Percentiles rank a stretch among this genome's conserved stretches.
Conservation (phyloP, 345 rosid species). For the Gossypium anomalum region DNA sequence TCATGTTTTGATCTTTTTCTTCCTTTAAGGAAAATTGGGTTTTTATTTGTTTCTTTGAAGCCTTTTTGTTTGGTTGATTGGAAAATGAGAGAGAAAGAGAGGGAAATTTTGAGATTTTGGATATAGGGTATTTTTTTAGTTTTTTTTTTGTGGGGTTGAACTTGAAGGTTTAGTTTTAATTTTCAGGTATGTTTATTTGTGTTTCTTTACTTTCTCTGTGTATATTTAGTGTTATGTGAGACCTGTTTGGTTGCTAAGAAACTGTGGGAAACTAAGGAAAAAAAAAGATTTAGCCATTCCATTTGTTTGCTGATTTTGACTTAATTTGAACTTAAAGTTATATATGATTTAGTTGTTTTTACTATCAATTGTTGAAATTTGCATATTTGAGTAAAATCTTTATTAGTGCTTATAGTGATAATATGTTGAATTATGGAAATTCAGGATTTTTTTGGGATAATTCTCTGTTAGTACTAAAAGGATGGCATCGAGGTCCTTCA, state of each 20-base stretch:
- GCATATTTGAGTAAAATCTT: neutral
- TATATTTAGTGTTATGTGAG: slow-evolving; percentile 1
- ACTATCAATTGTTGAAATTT: neutral
- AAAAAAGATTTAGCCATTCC: neutral
- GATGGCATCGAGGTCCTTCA: slow-evolving; percentile 69
- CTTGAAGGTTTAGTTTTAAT: neutral
- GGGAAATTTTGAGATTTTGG: neutral
- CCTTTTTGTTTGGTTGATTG: slow-evolving; percentile 10
- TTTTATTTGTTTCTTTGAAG: neutral
- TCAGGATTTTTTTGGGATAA: slow-evolving; percentile 33
- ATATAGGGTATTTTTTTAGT: neutral
- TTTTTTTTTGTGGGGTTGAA: neutral
- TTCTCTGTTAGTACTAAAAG: slow-evolving; percentile 17
- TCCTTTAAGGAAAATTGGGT: slow-evolving; percentile 7
- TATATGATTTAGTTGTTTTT: neutral
- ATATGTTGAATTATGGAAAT: slow-evolving; percentile 17
- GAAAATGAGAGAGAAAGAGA: slow-evolving; percentile 5
- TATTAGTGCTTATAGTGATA: neutral
- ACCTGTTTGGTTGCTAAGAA: slow-evolving; percentile 2
- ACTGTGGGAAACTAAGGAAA: slow-evolving; percentile 4
- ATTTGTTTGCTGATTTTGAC: neutral
- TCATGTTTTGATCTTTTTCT: slow-evolving; percentile 18
- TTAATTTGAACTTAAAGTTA: neutral
- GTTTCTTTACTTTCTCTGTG: neutral
- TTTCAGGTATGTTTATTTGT: neutral